Conservation (phyloP, 2,329 filamentous ascomycete genomes). For the Cercospora berteroae region DNA sequence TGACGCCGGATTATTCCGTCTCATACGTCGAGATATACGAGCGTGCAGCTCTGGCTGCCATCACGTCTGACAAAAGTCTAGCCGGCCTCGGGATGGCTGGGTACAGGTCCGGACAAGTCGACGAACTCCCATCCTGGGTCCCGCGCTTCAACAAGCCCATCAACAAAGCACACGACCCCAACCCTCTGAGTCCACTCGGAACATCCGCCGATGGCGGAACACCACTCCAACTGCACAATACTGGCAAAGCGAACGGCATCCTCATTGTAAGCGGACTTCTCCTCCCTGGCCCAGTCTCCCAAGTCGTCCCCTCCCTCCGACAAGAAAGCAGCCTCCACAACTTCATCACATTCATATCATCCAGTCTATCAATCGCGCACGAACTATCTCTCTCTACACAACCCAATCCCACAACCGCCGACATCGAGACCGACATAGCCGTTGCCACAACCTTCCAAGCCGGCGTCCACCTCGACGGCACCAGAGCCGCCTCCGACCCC, state of each 20-base stretch:
- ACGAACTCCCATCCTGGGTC: background rate
- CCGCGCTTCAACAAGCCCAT: background rate
- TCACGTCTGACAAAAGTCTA: background rate
- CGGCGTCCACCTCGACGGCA: background rate
- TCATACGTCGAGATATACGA: background rate
- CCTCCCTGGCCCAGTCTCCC: background rate
- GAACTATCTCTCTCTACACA: background rate
- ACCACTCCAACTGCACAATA: background rate
- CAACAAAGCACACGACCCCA: background rate
- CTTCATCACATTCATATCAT: background rate
- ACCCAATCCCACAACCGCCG: background rate
- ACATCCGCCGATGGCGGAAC: background rate
- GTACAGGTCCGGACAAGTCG: background rate
- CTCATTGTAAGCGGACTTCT: background rate
- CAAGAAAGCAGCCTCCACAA: background rate
- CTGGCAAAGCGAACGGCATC: background rate
- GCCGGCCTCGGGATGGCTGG: background rate
- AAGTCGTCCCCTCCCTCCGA: background rate
- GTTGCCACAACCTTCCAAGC: background rate
- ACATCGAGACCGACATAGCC: background rate
- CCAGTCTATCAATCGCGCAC: background rate
- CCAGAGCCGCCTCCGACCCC: background rate
- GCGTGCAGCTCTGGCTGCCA: background rate
- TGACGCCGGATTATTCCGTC: slow-evolving; percentile 7
- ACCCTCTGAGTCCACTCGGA: background rate